These are phyloP conservation scores for Thalassia testudinum DNA, from an alignment of 116 monocot genomes.

Conservation along the genomic window DNA sequence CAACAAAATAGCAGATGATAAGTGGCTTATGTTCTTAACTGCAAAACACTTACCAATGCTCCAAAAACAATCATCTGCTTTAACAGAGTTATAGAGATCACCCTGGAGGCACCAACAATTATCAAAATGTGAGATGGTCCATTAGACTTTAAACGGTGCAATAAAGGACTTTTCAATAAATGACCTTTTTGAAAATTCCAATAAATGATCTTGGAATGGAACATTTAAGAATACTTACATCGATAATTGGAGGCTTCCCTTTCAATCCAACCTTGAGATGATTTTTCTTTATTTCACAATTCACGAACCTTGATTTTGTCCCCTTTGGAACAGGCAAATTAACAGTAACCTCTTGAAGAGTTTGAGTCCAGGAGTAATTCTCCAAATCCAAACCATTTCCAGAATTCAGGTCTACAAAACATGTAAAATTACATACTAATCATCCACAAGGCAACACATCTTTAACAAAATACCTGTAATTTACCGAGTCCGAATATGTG, in stretches of 20 bases:
- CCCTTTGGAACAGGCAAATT: slow-evolving; percentile 65
- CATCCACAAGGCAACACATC: too few relatives aligned
- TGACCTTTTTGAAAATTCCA: too few relatives aligned
- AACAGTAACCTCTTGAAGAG: slow-evolving; percentile 67
- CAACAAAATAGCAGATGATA: not conserved
- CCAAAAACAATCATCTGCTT: slow-evolving; percentile 92
- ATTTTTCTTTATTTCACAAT: slow-evolving; percentile 63
- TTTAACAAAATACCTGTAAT: too few relatives aligned
- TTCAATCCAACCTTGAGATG: slow-evolving; percentile 67
- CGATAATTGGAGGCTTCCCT: slow-evolving; percentile 49
- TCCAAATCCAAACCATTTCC: slow-evolving; percentile 89
- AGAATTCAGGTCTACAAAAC: slow-evolving; percentile 49
- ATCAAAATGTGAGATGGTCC: too few relatives aligned
- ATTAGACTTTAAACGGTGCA: too few relatives aligned
- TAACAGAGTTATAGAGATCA: slow-evolving; percentile 52
- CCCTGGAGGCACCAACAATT: slow-evolving; percentile 26
- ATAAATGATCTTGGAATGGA: too few relatives aligned
- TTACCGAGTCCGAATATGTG: too few relatives aligned
- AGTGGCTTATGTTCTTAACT: not conserved
- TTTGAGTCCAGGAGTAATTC: slow-evolving; percentile 84
- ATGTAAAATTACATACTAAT: slow-evolving; percentile 1
- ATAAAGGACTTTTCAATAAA: too few relatives aligned
- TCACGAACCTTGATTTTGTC: slow-evolving; percentile 68
- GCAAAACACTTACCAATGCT: slow-evolving; percentile 50
- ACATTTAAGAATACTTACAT: slow-evolving; percentile 25